Conservation (phyloP, 2,329 filamentous ascomycete species). For the Aureobasidium leucospermi region DNA sequence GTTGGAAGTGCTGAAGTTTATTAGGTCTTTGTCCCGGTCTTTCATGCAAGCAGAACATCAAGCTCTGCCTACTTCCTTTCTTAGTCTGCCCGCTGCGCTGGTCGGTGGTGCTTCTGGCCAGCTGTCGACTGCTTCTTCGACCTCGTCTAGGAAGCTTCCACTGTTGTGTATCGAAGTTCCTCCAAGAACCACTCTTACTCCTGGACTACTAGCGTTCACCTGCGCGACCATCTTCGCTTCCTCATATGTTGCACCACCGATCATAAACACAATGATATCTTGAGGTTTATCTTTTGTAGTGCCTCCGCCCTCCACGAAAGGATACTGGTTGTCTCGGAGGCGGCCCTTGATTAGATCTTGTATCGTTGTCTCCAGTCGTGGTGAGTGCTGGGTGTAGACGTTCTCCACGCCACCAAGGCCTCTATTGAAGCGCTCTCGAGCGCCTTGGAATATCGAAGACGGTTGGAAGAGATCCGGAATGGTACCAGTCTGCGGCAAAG, state of each 20-base stretch:
- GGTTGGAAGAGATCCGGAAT: conserved; percentile 91
- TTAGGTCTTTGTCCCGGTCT: background rate
- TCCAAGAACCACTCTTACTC: conserved; percentile 80
- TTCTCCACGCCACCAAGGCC: conserved; percentile 97
- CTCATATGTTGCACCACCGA: conserved; percentile 91
- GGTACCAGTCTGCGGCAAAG: conserved; percentile 54
- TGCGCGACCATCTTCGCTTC: conserved; percentile 95
- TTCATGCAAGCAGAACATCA: background rate
- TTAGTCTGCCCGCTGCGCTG: conserved; percentile 55
- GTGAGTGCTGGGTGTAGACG: conserved; percentile 96
- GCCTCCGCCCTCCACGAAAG: conserved; percentile 83
- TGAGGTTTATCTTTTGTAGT: conserved; percentile 91
- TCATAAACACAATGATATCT: conserved; percentile 89
- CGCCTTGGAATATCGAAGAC: conserved; percentile 81
- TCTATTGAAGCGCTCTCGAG: conserved; percentile 73
- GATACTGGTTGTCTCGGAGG: conserved; percentile 78
- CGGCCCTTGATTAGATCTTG: conserved; percentile 91
- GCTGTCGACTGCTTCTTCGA: conserved; percentile 76
- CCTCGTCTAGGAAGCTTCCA: conserved; percentile 78
- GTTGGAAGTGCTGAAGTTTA: background rate
- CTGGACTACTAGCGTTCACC: conserved; percentile 84
- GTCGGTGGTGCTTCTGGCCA: conserved; percentile 67
- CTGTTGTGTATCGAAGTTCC: conserved; percentile 87
- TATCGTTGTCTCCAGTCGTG: conserved; percentile 75
- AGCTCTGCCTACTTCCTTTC: conserved; percentile 50